phyloP scores from a whole-genome alignment of 2,329 filamentous ascomycete genomes.

The Neophaeococcomyces mojaviensis region DNA sequence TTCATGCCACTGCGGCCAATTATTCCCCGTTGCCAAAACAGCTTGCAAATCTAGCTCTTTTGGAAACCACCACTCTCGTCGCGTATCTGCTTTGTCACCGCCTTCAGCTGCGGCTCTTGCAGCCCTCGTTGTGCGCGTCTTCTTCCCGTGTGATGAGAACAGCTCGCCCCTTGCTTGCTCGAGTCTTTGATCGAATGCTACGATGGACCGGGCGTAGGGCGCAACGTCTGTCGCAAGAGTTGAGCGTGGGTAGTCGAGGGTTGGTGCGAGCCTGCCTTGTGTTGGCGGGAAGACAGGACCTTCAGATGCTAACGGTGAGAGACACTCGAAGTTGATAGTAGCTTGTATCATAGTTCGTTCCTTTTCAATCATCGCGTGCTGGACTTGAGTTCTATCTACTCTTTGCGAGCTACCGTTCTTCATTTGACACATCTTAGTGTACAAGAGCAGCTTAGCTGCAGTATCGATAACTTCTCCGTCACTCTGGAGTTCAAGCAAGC shows the following conservation, averaged over 20 bases:
- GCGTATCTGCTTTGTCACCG: constrained; percentile 57
- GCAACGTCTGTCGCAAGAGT: constrained; percentile 70
- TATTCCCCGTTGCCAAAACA: constrained; percentile 58
- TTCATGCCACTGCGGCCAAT: constrained; percentile 30
- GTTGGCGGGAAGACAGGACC: constrained; percentile 28
- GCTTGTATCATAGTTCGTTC: neutral
- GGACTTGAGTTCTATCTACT: neutral
- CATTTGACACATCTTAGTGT: neutral
- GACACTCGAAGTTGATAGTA: constrained; percentile 17
- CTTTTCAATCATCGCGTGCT: neutral
- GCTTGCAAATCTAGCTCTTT: constrained; percentile 51
- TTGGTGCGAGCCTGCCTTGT: constrained; percentile 47
- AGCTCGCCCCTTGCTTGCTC: constrained; percentile 60
- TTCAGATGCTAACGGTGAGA: constrained; percentile 45
- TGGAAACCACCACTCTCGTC: constrained; percentile 66
- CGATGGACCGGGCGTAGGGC: constrained; percentile 82
- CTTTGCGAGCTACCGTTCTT: neutral
- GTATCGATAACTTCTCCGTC: constrained; percentile 14
- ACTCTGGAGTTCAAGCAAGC: constrained; percentile 10
- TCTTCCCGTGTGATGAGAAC: constrained; percentile 55
- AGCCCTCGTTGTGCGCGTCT: constrained; percentile 63
- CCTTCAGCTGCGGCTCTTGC: constrained; percentile 73
- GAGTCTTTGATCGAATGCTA: constrained; percentile 64
- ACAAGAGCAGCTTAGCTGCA: constrained; percentile 3
- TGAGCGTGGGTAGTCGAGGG: constrained; percentile 64